Base-by-base conservation (phyloP, 2,329 filamentous ascomycete genomes). In the Calonectria honghensis region DNA sequence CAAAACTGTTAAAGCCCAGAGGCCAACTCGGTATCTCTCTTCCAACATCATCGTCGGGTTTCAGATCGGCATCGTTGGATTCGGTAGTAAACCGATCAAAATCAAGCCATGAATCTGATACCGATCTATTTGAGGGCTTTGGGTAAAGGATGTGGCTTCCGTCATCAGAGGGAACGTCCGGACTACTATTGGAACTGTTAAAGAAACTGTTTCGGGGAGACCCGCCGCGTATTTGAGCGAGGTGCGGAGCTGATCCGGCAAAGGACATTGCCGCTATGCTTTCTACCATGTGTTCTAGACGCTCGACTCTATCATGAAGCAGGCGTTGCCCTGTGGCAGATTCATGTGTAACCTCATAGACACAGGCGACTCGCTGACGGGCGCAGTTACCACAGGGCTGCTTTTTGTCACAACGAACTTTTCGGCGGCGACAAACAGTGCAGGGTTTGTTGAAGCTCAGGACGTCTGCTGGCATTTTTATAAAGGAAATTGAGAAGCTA, bases 391-490 rank as follows among this genome's bases (percentile, higher is more conserved):
- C 39, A 35, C 57, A 63, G 35, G 57, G 57, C 20, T 41, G 57
- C 35, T 27, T n/a, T 27, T 63, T 63, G 32, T 63, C 35, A 24
- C 57, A 63, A 41, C 57, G 57, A 63, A 63, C 57, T 18, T 63
- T 63, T 11, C 57, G 57, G 11, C 57, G 57, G 35, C 57, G 57
- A 63, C 57, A 63, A 63, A 24, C 57, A 41, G 13, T 37, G 35
- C 57, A 63, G 35, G 57, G 57, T n/a, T 41, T 63, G 57, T 63
- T 63, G 57, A 63, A 41, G 35, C 29, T 52, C 3, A 52, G 50
- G 24, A 11, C 7, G 50, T 52, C 50, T 4, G 13, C 24, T 52
- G 50, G n/a, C 50, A 52, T 52, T 27, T 52, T 35, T 35, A 35
- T 52, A 29, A 13, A 16, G 24, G 24, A 24, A 50, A 50, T 50